Evolutionary conservation across 805 yeast genomes (phyloP), one percentile per base, ranked within the genome.

Genomic region (Pichia deserticola): DNA sequence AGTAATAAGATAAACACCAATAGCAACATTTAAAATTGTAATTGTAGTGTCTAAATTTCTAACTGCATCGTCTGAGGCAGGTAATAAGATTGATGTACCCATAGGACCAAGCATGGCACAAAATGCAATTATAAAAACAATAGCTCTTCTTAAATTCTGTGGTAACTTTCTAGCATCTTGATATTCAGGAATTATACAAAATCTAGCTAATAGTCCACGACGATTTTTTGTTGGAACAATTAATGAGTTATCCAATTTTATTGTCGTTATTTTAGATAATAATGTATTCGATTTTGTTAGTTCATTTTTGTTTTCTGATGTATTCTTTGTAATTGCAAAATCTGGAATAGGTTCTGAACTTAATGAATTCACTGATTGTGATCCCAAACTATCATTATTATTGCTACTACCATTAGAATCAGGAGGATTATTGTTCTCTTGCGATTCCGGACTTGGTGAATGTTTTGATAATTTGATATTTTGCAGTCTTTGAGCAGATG

Each of bases 41-140:
- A 75, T 75, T 5, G 78, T 59, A 0, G 95, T 82, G 40, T 81
- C 42, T 15, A 86, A 72, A 20, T 78, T 79, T 1, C 56, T 53
- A 5, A 76, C 75, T 40, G 88, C 75, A 47, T 78, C 76, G 35
- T 77, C 77, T 25, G 86, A 77, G 0, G 93, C 92, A 0, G 96
- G 96, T 45, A 85, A 76, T 59, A 88, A 72, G 45, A 88, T 86
- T 0, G 93, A 83, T 1, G 93, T 83, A 11, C 93, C 95, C 93
- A 88, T 85, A 6, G 96, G 95, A 0, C 95, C 96, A 48, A 85
- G 76, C 61, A 84, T 68, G 1, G 90, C 85, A 7, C 90, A 89
- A 51, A 77, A 67, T 0, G 92, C 90, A 44, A 87, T 79, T 13
- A 86, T 69, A 35, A 77, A 68, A 0, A 86, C 85, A 41, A 88